phyloP scores from a whole-genome alignment of 805 yeast species.

The Metschnikowia continentalis region DNA sequence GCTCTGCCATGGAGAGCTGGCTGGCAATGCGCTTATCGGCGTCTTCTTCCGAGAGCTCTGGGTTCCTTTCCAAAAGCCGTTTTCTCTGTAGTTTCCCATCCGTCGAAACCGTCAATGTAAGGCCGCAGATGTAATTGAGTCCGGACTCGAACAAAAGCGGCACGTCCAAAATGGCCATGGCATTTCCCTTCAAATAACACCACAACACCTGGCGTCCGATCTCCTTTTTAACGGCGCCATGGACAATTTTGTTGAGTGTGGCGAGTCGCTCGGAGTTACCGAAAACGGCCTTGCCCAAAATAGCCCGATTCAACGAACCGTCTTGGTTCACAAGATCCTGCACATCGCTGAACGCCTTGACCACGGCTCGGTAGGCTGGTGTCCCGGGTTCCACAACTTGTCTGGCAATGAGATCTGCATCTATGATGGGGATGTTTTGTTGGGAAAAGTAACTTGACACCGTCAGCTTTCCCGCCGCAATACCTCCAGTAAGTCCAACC shows the following conservation, averaged over 20 bases:
- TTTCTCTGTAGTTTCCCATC: slow-evolving; percentile 52
- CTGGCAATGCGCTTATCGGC: slow-evolving; percentile 67
- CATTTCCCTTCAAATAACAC: slow-evolving; percentile 55
- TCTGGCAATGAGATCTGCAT: slow-evolving; percentile 88
- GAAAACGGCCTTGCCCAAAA: slow-evolving; percentile 76
- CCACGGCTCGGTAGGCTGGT: slow-evolving; percentile 63
- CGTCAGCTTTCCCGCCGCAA: slow-evolving; percentile 94
- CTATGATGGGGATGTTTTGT: slow-evolving; percentile 59
- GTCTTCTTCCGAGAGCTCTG: slow-evolving; percentile 59
- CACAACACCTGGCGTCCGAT: slow-evolving; percentile 53
- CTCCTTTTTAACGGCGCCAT: slow-evolving; percentile 76
- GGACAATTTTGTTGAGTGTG: slow-evolving; percentile 70
- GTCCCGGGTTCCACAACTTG: slow-evolving; percentile 81
- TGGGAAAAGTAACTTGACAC: slow-evolving; percentile 60
- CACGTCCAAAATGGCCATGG: slow-evolving; percentile 75
- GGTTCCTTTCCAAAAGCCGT: slow-evolving; percentile 64
- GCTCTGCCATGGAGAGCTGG: slow-evolving; percentile 66
- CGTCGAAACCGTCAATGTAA: slow-evolving; percentile 65
- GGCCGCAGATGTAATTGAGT: slow-evolving; percentile 67
- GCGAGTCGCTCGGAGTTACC: slow-evolving; percentile 56
- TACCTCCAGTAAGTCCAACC: slow-evolving; percentile 96
- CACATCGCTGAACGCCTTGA: slow-evolving; percentile 55
- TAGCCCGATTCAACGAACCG: slow-evolving; percentile 58
- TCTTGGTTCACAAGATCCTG: slow-evolving; percentile 46
- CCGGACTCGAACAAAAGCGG: slow-evolving; percentile 85